phyloP scores from a whole-genome alignment of 352 stramenopile species.

The Pelagophyceae sp. region DNA sequence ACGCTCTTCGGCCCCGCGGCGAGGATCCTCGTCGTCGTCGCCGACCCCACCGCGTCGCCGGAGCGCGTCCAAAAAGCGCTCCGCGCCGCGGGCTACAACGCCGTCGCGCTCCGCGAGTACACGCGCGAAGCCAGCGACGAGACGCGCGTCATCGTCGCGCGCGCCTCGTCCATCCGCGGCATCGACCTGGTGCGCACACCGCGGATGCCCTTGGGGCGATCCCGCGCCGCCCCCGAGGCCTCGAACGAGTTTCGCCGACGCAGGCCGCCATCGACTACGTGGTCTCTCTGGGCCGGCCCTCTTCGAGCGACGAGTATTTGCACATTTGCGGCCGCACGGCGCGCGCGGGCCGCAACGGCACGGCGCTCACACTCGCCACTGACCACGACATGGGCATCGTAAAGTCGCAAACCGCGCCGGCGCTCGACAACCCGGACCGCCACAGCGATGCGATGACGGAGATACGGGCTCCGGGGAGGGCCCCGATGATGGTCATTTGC shows the following conservation, averaged over 20 bases:
- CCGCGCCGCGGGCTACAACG: background rate
- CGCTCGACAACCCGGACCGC: too few species aligned
- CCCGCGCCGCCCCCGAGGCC: too few species aligned
- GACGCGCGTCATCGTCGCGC: background rate
- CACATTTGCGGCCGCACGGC: slow-evolving; percentile 6
- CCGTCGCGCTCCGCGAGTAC: background rate
- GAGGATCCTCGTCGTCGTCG: background rate
- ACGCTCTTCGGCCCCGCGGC: background rate
- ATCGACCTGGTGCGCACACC: background rate
- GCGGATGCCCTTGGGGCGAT: too few species aligned
- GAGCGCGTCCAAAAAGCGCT: background rate
- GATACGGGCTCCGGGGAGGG: too few species aligned
- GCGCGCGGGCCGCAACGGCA: background rate
- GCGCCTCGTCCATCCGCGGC: background rate
- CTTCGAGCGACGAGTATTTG: background rate
- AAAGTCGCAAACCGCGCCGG: too few species aligned
- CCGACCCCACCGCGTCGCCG: background rate
- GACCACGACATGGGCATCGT: background rate
- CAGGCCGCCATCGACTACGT: background rate
- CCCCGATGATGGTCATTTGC: too few species aligned
- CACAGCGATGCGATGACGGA: too few species aligned
- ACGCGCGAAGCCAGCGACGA: background rate
- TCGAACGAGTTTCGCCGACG: too few species aligned
- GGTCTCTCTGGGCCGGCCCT: background rate
- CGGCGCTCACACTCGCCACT: background rate